Percentiles rank a stretch among this genome's conserved stretches.
phyloP scores from a whole-genome alignment of 805 yeast species.

The Candida nitratophila region DNA sequence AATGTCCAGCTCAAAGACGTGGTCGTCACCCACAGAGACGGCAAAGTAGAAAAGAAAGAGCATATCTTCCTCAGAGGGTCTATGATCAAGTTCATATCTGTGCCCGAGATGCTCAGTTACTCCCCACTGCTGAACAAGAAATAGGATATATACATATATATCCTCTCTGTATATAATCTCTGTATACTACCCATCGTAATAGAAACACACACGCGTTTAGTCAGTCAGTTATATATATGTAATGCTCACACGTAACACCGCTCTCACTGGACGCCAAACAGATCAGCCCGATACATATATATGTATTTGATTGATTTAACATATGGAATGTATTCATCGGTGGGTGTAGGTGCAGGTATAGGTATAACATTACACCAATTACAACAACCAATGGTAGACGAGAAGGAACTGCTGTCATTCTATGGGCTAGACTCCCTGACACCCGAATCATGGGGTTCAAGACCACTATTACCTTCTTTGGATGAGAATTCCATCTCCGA shows the following conservation, averaged over 20 bases:
- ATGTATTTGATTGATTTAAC: too few relatives aligned
- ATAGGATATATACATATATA: neutral
- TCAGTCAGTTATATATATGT: too few relatives aligned
- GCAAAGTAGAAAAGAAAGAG: conserved; percentile 67
- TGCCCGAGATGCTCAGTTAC: conserved; percentile 81
- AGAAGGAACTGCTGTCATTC: neutral
- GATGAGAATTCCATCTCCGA: neutral
- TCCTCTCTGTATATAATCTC: too few relatives aligned
- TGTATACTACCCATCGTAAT: neutral
- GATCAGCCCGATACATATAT: too few relatives aligned
- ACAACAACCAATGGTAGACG: neutral
- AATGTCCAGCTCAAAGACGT: conserved; percentile 82
- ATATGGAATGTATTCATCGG: too few relatives aligned
- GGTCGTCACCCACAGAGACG: conserved; percentile 69
- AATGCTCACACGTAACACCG: too few relatives aligned
- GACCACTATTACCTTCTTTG: neutral
- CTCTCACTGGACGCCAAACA: too few relatives aligned
- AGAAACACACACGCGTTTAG: neutral
- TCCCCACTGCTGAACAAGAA: conserved; percentile 74
- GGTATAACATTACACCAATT: too few relatives aligned
- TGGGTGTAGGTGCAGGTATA: too few relatives aligned
- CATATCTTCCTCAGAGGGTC: conserved; percentile 91
- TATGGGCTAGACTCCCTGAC: neutral
- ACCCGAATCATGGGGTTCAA: neutral
- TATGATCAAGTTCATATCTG: conserved; percentile 71